A percentile compares a stretch with the other conserved stretches of the same genome.
phyloP scores from a whole-genome alignment of 2,329 filamentous ascomycete species.

The Alternaria sp. region DNA sequence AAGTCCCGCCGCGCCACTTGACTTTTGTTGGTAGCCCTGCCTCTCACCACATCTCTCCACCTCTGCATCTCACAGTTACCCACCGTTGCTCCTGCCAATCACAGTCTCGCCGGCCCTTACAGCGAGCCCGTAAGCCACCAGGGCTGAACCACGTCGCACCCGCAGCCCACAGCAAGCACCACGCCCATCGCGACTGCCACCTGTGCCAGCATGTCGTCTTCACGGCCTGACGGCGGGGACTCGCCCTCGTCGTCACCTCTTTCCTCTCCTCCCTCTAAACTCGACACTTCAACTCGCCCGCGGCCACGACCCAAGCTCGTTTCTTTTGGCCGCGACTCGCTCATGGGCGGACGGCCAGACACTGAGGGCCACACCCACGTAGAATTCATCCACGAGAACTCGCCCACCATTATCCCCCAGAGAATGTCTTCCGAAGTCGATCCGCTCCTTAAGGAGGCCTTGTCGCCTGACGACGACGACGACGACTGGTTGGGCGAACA shows the following conservation, averaged over 20 bases:
- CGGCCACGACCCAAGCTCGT: conserved; percentile 46
- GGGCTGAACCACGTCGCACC: conserved; percentile 27
- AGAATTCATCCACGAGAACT: conserved; percentile 46
- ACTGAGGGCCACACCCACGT: conserved; percentile 29
- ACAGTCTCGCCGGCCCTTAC: conserved; percentile 16
- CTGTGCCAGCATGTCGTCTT: conserved; percentile 14
- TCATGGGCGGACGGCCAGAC: conserved; percentile 27
- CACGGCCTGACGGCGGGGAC: conserved; percentile 14
- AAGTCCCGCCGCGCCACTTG: conserved; percentile 5
- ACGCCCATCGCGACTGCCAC: conserved; percentile 20
- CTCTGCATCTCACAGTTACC: background rate
- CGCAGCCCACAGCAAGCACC: conserved; percentile 20
- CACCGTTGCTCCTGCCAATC: conserved; percentile 27
- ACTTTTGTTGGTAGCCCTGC: conserved; percentile 9
- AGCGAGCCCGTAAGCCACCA: conserved; percentile 8
- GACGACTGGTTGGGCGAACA: conserved; percentile 55
- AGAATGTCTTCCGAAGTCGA: conserved; percentile 44
- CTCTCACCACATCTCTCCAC: conserved; percentile 22
- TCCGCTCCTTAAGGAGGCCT: conserved; percentile 43
- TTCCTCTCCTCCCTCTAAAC: conserved; percentile 25
- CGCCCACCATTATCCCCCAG: conserved; percentile 44
- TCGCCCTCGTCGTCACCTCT: conserved; percentile 26
- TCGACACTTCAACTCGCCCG: conserved; percentile 29
- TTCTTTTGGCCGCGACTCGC: conserved; percentile 45
- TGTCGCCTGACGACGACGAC: conserved; percentile 43